These are phyloP conservation scores for Collybiopsis luxurians DNA, from an alignment of 768 basidiomycete species.

Conservation along the genomic window DNA sequence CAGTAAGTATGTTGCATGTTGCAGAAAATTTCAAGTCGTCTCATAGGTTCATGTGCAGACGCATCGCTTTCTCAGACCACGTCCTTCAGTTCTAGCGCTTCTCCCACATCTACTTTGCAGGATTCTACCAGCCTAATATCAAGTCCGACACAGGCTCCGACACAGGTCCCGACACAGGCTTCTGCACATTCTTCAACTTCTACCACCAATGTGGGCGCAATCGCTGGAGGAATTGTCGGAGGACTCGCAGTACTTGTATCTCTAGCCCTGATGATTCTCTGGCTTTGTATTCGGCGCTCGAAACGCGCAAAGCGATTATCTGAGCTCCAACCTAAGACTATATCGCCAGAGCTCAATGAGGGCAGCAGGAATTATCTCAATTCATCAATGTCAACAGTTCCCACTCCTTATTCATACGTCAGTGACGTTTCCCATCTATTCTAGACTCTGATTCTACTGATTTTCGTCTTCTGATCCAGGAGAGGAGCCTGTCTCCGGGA, in stretches of 20 bases:
- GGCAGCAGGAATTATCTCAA: background rate
- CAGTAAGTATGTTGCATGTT: background rate
- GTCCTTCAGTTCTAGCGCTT: background rate
- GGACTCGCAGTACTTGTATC: conserved; percentile 43
- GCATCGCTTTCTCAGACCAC: background rate
- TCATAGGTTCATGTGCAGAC: background rate
- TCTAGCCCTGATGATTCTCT: conserved; percentile 34
- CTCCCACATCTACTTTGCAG: conserved; percentile 13
- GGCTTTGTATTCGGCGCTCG: conserved; percentile 32
- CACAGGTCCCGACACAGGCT: too few relatives aligned
- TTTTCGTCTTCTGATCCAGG: background rate
- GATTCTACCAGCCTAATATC: background rate
- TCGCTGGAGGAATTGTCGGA: conserved; percentile 60
- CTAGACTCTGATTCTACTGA: conserved; percentile 1
- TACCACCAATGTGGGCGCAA: conserved; percentile 45
- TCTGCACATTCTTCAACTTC: conserved; percentile 11
- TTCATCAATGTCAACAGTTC: conserved; percentile 3
- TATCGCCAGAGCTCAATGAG: background rate
- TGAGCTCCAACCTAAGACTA: conserved; percentile 2
- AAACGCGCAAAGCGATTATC: background rate
- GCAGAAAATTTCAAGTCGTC: background rate
- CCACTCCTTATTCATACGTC: conserved; percentile 14
- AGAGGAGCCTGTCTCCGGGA: background rate
- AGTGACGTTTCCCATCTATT: background rate
- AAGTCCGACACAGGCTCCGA: background rate